A percentile compares a stretch with the other conserved stretches of the same genome.
These are phyloP conservation scores for Xerocomus amazonicus DNA, from an alignment of 1,284 basidiomycete genomes.

Conservation along the genomic window DNA sequence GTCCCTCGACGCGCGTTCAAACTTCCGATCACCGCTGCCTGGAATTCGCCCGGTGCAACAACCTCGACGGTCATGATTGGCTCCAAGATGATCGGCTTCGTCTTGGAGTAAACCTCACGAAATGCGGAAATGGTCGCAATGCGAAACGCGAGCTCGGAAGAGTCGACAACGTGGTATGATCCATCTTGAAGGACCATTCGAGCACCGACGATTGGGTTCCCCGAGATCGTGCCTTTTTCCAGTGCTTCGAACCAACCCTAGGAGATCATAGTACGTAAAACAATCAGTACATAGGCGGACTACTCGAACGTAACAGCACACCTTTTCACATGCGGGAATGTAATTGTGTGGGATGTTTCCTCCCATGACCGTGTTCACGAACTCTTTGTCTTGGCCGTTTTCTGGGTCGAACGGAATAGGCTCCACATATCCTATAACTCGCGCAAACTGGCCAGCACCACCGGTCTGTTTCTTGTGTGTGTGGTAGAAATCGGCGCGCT, in stretches of 20 bases:
- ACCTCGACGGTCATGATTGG: conserved; percentile 99
- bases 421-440: conserved; percentile 90
- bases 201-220: conserved; percentile 85
- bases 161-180: conserved; percentile 93
- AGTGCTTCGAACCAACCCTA: conserved; percentile 95
- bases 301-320: conserved; percentile 26
- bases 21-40: conserved; percentile 93
- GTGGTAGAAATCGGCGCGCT: conserved; percentile 81
- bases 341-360: conserved; percentile 90
- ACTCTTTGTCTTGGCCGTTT: conserved; percentile 67
- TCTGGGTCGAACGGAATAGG: conserved; percentile 76
- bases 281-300: background rate
- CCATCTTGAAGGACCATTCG: conserved; percentile 93
- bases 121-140: conserved; percentile 90
- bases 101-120: conserved; percentile 83
- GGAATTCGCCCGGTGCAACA: conserved; percentile 94
- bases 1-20: conserved; percentile 93
- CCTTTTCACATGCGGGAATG: conserved; percentile 95
- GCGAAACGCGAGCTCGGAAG: conserved; percentile 94
- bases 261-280: background rate
- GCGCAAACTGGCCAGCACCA: conserved; percentile 95
- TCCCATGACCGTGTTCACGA: conserved; percentile 89
- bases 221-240: conserved; percentile 88
- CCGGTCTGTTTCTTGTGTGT: conserved; percentile 99
- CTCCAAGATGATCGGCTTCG: conserved; percentile 84